phyloP scores from a whole-genome alignment of 2,329 filamentous ascomycete species.

The Penicillium sp. region DNA sequence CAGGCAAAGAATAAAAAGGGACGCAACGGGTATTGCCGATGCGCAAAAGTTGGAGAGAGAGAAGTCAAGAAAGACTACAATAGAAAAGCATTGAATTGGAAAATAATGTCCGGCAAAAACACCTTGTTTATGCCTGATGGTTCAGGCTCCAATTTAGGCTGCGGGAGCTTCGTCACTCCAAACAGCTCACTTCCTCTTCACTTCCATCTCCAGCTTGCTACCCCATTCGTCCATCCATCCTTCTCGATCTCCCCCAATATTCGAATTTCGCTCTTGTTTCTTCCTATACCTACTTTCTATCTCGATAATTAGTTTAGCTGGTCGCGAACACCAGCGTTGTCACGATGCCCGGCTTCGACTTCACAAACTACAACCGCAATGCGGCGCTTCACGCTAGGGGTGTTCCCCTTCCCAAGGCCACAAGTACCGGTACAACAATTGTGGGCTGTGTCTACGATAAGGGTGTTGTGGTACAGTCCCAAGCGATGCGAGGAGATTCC shows the following conservation, averaged over 20 bases:
- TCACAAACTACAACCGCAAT: constrained; percentile 99
- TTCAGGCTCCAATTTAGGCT: constrained; percentile 35
- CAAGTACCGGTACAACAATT: constrained; percentile 97
- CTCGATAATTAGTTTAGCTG: constrained; percentile 9
- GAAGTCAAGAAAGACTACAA: constrained; percentile 9
- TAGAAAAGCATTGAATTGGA: constrained; percentile 23
- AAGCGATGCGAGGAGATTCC: not conserved
- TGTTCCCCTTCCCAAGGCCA: constrained; percentile 93
- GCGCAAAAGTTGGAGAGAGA: constrained; percentile 11
- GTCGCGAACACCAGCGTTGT: constrained; percentile 20
- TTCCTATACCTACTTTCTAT: not conserved
- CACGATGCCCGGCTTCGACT: constrained; percentile 96
- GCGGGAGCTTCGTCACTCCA: constrained; percentile 47
- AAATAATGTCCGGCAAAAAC: constrained; percentile 27
- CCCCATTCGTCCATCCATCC: constrained; percentile 34
- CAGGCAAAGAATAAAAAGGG: constrained; percentile 10
- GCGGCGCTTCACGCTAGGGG: constrained; percentile 90
- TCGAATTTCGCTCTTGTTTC: not conserved
- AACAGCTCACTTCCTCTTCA: constrained; percentile 38
- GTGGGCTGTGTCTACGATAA: constrained; percentile 96
- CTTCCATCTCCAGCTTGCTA: constrained; percentile 7
- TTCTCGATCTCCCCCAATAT: not conserved
- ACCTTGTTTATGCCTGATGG: constrained; percentile 20
- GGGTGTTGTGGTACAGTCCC: constrained; percentile 76
- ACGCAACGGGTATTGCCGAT: constrained; percentile 11